These are phyloP conservation scores for Monosporozyma aerobia DNA, from an alignment of 805 yeast species.

Conservation along the genomic window DNA sequence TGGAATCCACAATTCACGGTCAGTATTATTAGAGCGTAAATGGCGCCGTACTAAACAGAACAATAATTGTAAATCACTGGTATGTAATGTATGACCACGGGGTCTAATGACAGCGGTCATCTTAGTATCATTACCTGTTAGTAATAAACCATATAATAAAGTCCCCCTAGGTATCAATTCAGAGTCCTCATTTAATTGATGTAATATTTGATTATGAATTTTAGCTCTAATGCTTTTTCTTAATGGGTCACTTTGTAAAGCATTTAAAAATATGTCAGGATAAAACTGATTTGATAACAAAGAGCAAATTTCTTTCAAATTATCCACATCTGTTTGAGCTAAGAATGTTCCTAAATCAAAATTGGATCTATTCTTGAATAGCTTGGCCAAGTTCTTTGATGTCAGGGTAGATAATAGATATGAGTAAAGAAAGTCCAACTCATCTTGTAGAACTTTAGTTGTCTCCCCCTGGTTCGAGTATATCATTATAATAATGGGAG, in stretches of 20 bases:
- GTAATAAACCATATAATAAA: slow-evolving; percentile 65
- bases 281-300: slow-evolving; percentile 42
- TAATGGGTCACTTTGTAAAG: slow-evolving; percentile 55
- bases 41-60: slow-evolving; percentile 57
- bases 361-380: slow-evolving; percentile 63
- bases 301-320: slow-evolving; percentile 54
- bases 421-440: slow-evolving; percentile 63
- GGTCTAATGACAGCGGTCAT: slow-evolving; percentile 70
- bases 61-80: slow-evolving; percentile 70
- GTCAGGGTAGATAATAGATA: slow-evolving; percentile 76
- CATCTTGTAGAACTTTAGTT: slow-evolving; percentile 44
- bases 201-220: slow-evolving; percentile 30
- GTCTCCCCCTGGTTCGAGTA: slow-evolving; percentile 50
- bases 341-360: slow-evolving; percentile 72
- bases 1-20: slow-evolving; percentile 87
- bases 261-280: slow-evolving; percentile 55
- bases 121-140: slow-evolving; percentile 47
- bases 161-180: slow-evolving; percentile 35
- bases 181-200: slow-evolving; percentile 15
- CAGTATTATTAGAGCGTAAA: slow-evolving; percentile 25
- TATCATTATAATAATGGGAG: slow-evolving; percentile 69
- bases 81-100: slow-evolving; percentile 63
- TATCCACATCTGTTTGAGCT: slow-evolving; percentile 65
- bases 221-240: slow-evolving; percentile 47
- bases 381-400: slow-evolving; percentile 62